Conservation (phyloP, 306 rosid genomes). For the Pachyrhizus erosus region DNA sequence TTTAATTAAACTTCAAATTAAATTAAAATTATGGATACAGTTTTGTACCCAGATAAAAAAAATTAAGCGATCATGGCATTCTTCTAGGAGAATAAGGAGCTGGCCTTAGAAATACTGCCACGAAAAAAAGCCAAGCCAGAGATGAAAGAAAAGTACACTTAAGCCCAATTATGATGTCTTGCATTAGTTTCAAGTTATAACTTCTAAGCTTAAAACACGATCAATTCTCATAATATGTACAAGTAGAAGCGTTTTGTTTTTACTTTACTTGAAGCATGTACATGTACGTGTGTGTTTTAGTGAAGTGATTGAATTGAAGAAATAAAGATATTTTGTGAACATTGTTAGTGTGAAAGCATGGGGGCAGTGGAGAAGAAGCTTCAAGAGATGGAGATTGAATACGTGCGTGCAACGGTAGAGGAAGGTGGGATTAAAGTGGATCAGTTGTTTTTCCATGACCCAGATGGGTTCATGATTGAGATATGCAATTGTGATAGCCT, state of each 20-base stretch:
- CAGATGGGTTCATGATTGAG: constrained; percentile 97
- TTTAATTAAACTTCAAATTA: background rate
- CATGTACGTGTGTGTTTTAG: too few species aligned
- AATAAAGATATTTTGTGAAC: background rate
- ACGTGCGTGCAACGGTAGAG: constrained; percentile 68
- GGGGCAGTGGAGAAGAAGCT: constrained; percentile 87
- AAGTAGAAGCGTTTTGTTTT: too few species aligned
- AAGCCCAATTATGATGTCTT: too few species aligned
- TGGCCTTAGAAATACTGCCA: too few species aligned
- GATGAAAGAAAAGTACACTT: too few species aligned
- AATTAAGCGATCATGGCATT: too few species aligned
- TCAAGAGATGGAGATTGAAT: constrained; percentile 71
- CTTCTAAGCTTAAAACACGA: too few species aligned
- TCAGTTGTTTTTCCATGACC: constrained; percentile 92
- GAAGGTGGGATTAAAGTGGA: constrained; percentile 86
- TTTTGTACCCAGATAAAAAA: too few species aligned
- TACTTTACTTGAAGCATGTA: too few species aligned
- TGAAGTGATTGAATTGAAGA: background rate
- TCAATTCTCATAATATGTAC: too few species aligned
- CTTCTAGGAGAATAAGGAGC: too few species aligned
- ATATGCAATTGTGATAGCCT: constrained; percentile 91
- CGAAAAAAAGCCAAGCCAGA: too few species aligned
- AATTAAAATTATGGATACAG: background rate
- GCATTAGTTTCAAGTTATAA: background rate
- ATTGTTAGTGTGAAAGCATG: constrained; percentile 86